These are phyloP conservation scores for Aspergillus sp. DNA, from an alignment of 2,329 filamentous ascomycete species.

Conservation along the genomic window DNA sequence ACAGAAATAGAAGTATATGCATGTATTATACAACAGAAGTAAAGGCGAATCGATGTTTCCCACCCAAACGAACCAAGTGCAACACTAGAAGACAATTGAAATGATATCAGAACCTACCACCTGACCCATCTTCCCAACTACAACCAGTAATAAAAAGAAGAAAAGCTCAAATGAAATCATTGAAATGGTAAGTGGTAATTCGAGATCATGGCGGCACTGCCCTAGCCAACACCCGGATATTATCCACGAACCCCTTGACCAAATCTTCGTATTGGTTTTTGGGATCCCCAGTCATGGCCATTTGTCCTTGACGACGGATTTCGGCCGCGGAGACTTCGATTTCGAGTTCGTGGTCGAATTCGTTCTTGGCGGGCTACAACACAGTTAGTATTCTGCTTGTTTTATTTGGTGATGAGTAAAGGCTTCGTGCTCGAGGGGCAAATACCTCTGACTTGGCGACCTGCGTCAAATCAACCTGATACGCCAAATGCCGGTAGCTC, in stretches of 20 bases:
- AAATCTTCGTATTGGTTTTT: constrained; percentile 39
- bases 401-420: too few relatives aligned
- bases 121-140: too few relatives aligned
- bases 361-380: constrained; percentile 19
- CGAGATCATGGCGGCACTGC: constrained; percentile 26
- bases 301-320: constrained; percentile 37
- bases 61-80: too few relatives aligned
- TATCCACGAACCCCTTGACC: constrained; percentile 43
- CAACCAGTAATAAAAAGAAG: constrained; percentile 2
- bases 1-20: too few relatives aligned
- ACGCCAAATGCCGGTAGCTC: constrained; percentile 79
- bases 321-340: constrained; percentile 41
- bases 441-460: constrained; percentile 53
- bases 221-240: constrained; percentile 39
- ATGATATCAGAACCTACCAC: too few relatives aligned
- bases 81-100: too few relatives aligned
- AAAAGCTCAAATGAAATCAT: constrained; percentile 1
- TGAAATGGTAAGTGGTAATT: too few relatives aligned
- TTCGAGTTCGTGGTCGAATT: constrained; percentile 43
- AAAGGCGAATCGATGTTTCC: too few relatives aligned
- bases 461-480: constrained; percentile 88
- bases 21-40: too few relatives aligned
- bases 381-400: too few relatives aligned
- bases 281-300: constrained; percentile 31
- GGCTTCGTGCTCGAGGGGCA: not conserved